These are phyloP conservation scores for Metschnikowia shivogae DNA, from an alignment of 805 yeast genomes.

Conservation along the genomic window DNA sequence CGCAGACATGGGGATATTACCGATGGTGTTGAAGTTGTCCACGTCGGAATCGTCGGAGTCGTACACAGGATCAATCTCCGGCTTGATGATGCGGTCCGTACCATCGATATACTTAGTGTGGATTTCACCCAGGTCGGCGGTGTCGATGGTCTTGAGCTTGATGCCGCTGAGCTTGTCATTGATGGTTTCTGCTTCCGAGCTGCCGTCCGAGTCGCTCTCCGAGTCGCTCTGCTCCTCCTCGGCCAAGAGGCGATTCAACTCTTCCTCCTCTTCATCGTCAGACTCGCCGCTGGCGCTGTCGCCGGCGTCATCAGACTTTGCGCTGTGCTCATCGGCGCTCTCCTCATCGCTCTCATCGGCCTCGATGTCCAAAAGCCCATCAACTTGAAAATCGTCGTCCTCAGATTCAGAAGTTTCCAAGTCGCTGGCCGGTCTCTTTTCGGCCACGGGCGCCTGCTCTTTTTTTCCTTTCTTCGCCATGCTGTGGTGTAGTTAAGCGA, in stretches of 20 bases:
- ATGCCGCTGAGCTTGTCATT: conserved; percentile 54
- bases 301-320: conserved; percentile 6
- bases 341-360: conserved; percentile 13
- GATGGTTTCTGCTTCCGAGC: conserved; percentile 48
- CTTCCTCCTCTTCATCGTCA: conserved; percentile 44
- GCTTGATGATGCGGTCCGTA: conserved; percentile 66
- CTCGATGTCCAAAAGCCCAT: conserved; percentile 14
- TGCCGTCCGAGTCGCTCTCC: conserved; percentile 46
- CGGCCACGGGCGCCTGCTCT: conserved; percentile 3
- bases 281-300: conserved; percentile 7
- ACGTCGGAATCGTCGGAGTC: conserved; percentile 91
- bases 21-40: conserved; percentile 79
- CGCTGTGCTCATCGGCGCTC: conserved; percentile 2
- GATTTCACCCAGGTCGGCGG: conserved; percentile 32
- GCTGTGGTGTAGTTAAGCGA: not conserved
- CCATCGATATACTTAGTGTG: conserved; percentile 71
- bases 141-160: conserved; percentile 48
- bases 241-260: conserved; percentile 57
- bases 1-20: conserved; percentile 87
- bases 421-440: conserved; percentile 14
- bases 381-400: conserved; percentile 13
- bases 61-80: conserved; percentile 92
- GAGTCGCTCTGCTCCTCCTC: conserved; percentile 36
- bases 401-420: conserved; percentile 10
- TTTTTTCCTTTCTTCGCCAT: conserved; percentile 15